These are phyloP conservation scores for Sarocladiaceae sp. DNA, from an alignment of 2,329 filamentous ascomycete genomes.

Conservation along the genomic window DNA sequence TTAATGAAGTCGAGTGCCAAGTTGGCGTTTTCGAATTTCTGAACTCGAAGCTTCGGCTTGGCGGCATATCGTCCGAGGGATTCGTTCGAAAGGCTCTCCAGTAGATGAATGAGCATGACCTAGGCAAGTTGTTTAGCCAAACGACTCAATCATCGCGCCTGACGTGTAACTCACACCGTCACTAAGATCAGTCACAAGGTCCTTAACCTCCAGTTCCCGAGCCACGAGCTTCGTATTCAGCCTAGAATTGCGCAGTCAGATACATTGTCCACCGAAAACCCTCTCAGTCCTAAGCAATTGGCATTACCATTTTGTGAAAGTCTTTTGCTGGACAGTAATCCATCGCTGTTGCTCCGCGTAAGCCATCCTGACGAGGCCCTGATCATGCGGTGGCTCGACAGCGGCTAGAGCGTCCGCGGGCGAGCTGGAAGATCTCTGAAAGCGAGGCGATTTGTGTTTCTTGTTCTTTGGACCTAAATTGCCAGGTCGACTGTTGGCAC, in stretches of 20 bases:
- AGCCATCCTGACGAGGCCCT: slow-evolving; percentile 55
- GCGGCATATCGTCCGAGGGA: slow-evolving; percentile 95
- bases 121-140: slow-evolving; percentile 27
- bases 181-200: slow-evolving; percentile 84
- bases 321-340: slow-evolving; percentile 92
- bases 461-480: slow-evolving; percentile 8
- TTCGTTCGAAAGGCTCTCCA: slow-evolving; percentile 92
- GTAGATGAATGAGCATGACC: slow-evolving; percentile 93
- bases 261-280: too few species aligned
- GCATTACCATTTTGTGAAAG: slow-evolving; percentile 85
- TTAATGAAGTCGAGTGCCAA: slow-evolving; percentile 92
- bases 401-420: slow-evolving; percentile 40
- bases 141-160: background rate
- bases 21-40: slow-evolving; percentile 98
- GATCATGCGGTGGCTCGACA: slow-evolving; percentile 45
- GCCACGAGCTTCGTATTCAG: slow-evolving; percentile 90
- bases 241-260: slow-evolving; percentile 49
- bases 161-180: slow-evolving; percentile 69
- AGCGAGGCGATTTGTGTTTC: slow-evolving; percentile 10
- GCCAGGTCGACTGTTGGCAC: slow-evolving; percentile 28
- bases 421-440: slow-evolving; percentile 30
- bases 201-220: slow-evolving; percentile 74
- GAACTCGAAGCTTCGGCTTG: slow-evolving; percentile 91
- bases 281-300: background rate
- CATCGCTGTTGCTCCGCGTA: slow-evolving; percentile 62